Base-by-base conservation (phyloP, 768 basidiomycete species). In the Amanita brunnescens region DNA sequence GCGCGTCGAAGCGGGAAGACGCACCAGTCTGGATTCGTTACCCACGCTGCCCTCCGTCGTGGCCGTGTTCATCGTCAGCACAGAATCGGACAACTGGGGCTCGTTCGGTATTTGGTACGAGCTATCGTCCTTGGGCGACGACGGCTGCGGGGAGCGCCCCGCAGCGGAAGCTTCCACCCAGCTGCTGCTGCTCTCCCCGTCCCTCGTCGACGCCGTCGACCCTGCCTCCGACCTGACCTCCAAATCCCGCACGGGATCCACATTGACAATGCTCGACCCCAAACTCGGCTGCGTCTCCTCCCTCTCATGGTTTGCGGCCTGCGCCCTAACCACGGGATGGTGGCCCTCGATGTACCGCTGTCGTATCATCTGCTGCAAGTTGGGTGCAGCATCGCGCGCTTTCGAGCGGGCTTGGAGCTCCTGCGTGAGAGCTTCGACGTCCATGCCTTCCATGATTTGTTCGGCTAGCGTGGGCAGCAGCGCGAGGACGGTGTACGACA, bases 401-500 rank as follows among this genome's bases (percentile, higher is more conserved):
- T 58, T 63, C n/a, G 70, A 68, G 18, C 66, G 58, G 59, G 55
- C 75, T 54, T 73, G 71, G 1, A 75, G 61, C 55, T 75, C 83
- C 13, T 73, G 63, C 0, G 84, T 89, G 10, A 88, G 66, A 0
- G 70, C 70, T 56, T 91, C 89, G 14, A 91, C 85, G 55, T 91
- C 81, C 79, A 91, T 85, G 26, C 78, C 79, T 20, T 73, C 69
- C n/a, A 86, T 65, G 10, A 91, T 72, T 54, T 83, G 80, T 12
- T 75, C 68, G 5, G 79, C 75, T 14, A 91, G 73, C 1, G 83
- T 82, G 1, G 84, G 82, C 14, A 89, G 64, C 35, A 85, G 72
- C 0, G 85, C 81, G 61, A 86, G 79, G 43, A 85, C 70, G 0
- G 86, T 91, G 61, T 81, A 94, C 6, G 84, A 79, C 20, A 79